phyloP scores from a whole-genome alignment of 2,329 filamentous ascomycete genomes.

The Fusarium multiceps region DNA sequence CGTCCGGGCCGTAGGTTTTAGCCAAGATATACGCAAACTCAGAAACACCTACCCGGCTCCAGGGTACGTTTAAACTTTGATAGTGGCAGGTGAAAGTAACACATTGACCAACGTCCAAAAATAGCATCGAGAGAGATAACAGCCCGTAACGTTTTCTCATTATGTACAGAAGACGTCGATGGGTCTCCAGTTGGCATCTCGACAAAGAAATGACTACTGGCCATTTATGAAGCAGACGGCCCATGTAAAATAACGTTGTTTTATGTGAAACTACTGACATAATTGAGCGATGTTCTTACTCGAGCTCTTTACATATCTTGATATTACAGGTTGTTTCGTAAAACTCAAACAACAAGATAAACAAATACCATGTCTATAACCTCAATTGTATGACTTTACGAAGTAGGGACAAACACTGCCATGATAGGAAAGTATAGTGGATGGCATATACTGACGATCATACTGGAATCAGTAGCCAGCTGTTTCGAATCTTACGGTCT shows the following conservation, averaged over 20 bases:
- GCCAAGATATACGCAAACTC: neutral
- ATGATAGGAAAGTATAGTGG: neutral
- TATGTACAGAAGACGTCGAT: neutral
- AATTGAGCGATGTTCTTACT: neutral
- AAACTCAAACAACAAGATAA: neutral
- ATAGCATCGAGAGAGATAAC: neutral
- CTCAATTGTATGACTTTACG: neutral
- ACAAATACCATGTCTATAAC: neutral
- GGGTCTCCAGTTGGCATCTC: neutral
- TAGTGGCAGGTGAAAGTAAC: neutral
- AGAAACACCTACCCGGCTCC: neutral
- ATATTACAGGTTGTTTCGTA: neutral
- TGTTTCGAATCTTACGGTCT: neutral
- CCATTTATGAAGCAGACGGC: no score
- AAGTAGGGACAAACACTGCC: neutral
- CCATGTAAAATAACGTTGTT: no score
- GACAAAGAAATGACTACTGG: neutral
- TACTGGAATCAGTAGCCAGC: neutral
- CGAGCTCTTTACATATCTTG: neutral
- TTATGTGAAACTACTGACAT: no score
- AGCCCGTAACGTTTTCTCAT: no score
- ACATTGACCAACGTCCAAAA: neutral
- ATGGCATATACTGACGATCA: neutral
- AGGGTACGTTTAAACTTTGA: neutral
- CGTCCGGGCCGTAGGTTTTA: neutral